Evolutionary conservation across 176 grass and related monocot genomes (phyloP), one percentile per base, ranked within the genome.

Genomic region (Phyllostachys edulis): DNA sequence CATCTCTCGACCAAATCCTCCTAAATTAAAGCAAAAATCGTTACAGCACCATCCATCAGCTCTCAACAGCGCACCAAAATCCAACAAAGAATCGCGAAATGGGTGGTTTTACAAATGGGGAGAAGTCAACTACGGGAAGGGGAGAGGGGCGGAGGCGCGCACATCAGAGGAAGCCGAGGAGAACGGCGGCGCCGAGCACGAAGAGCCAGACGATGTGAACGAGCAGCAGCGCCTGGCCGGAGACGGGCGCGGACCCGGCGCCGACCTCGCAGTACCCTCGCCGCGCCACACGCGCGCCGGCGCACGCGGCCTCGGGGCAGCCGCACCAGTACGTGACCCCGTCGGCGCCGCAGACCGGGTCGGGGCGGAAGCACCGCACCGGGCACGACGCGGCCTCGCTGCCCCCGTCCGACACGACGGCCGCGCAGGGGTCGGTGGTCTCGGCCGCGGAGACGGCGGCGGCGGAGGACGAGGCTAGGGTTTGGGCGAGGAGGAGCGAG

Each of bases 171-270:
- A 96, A 96, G 81, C 94, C 94, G 54, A 96, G 76, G n/a, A 96
- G 94, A 70, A 96, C 91, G 32, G 88, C 91, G 32, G 89, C 91
- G 69, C 94, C 94, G 39, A 96, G 91, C 42, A 96, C 94, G 86
- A 96, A 89, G 66, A 96, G 94, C 94, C 94, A 96, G 73, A 96
- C 94, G 71, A 96, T 93, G 86, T 96, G 94, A 21, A 96, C 89
- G 69, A 96, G 94, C 85, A 93, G 86, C 42, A 96, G 85, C 51
- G 94, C 91, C 86, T 96, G 94, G 0, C 94, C 94, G 2, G 94
- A 96, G 39, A 96, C 86, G 70, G 91, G 83, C 24, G 91, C 84
- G 3, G 93, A 81, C 1, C 91, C 91, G 1, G 80, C 94, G 18
- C 89, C 91, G 77, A 96, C 90, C 89, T 93, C 88, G 87, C 94